A percentile compares a stretch with the other conserved stretches of the same genome.
Conservation (phyloP, 2,329 filamentous ascomycete species). For the Calonectria hawksworthii region DNA sequence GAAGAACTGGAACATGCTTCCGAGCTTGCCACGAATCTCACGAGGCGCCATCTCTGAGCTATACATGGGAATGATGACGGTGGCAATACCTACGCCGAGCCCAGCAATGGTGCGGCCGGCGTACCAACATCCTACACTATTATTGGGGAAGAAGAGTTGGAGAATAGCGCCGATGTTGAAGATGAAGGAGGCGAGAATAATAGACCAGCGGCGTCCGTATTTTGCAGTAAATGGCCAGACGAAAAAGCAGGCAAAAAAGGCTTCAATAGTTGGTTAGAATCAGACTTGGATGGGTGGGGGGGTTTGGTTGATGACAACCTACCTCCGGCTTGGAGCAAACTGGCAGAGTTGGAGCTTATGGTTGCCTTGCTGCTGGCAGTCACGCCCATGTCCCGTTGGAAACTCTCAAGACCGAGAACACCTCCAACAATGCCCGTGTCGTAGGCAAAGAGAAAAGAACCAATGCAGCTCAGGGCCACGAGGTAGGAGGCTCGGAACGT, state of each 20-base stretch:
- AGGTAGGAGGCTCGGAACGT: conserved; percentile 55
- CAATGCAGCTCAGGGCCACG: conserved; percentile 54
- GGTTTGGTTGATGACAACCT: conserved; percentile 8
- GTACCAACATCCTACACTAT: conserved; percentile 54
- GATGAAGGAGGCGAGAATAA: conserved; percentile 55
- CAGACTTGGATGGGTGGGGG: not conserved
- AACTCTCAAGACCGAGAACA: conserved; percentile 54
- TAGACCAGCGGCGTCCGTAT: conserved; percentile 56
- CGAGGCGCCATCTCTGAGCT: conserved; percentile 62
- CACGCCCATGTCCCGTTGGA: conserved; percentile 55
- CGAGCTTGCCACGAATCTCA: conserved; percentile 58
- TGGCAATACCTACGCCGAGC: conserved; percentile 55
- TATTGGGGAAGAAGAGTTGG: conserved; percentile 54
- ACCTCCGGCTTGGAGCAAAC: conserved; percentile 59
- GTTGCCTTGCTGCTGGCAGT: conserved; percentile 46
- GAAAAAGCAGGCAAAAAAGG: conserved; percentile 60
- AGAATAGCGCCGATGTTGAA: conserved; percentile 61
- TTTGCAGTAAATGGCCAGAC: conserved; percentile 58
- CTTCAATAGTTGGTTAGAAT: conserved; percentile 36
- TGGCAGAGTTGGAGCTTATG: conserved; percentile 56
- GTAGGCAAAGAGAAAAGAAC: conserved; percentile 58
- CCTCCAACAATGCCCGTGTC: conserved; percentile 60
- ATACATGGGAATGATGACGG: conserved; percentile 61
- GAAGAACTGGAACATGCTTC: conserved; percentile 61
- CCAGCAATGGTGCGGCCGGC: conserved; percentile 54